Evolutionary conservation across 2,329 filamentous ascomycete species (phyloP), one percentile per base, ranked within the genome.

Genomic region (Exophiala alcalophila): DNA sequence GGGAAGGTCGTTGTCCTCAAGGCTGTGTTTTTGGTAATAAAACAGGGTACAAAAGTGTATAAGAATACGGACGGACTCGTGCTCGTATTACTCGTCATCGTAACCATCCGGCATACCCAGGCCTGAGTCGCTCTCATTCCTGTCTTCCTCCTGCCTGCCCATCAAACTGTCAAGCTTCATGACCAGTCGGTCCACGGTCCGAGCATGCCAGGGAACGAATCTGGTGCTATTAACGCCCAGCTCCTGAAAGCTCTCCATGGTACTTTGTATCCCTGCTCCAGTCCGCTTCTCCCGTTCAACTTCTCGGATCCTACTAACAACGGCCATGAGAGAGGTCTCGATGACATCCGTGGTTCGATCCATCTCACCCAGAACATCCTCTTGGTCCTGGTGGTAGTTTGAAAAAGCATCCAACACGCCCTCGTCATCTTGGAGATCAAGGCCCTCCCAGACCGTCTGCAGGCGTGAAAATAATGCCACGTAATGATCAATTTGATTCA

Each of bases 341-440:
- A 95, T 77, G 18, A 74, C 71, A 29, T 66, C 69, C 46, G 86
- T 77, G 1, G 86, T 78, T 4, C 73, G 71, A 32, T 76, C 72
- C 32, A 95, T 71, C 49, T 84, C 80, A 2, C 71, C 63, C 56
- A 76, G 73, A 6, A 90, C 76, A 46, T 85, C 80, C 9, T 65
- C 62, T 61, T 94, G 86, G 59, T 95, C 89, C 35, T 78, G 74
- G 14, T 74, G 76, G 27, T 87, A 78, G 58, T 88, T 80, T 1
- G 81, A 75, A 58, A 84, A 82, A 0, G 81, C 80, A 59, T 88
- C 86, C 4, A 90, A 79, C 0, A 92, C 85, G 4, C 86, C 87
- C 43, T 87, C 83, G 57, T 94, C 87, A 3, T 78, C 75, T 62
- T 94, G 86, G 0, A 94, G 76, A 61, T 95, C 89, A 24, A 88